Percentiles rank a stretch among this genome's conserved stretches.
Evolutionary conservation across 2,329 filamentous ascomycete genomes (phyloP).

Genomic region (Colletotrichum truncatum): DNA sequence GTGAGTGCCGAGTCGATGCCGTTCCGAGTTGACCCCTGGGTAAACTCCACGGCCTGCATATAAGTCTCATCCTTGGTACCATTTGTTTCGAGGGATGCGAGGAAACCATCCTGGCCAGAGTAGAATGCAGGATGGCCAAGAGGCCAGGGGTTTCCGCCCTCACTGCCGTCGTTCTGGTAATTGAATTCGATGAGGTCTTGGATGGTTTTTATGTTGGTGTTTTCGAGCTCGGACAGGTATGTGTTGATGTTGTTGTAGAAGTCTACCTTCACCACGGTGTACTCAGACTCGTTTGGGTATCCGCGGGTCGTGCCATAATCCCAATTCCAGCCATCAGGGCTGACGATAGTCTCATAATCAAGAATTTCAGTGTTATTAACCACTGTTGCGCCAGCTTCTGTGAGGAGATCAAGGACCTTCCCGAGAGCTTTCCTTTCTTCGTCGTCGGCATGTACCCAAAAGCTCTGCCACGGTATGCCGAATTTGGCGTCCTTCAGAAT

Average conservation of each 20-base stretch:
- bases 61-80: slow-evolving; percentile 73
- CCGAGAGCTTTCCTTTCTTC: slow-evolving; percentile 65
- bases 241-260: slow-evolving; percentile 70
- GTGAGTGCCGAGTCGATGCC: slow-evolving; percentile 76
- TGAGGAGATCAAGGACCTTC: slow-evolving; percentile 60
- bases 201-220: slow-evolving; percentile 67
- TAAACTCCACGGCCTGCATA: slow-evolving; percentile 72
- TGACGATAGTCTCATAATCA: slow-evolving; percentile 68
- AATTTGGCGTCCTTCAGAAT: slow-evolving; percentile 71
- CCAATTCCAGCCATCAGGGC: slow-evolving; percentile 78
- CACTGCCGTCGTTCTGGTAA: slow-evolving; percentile 68
- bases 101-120: slow-evolving; percentile 77
- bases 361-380: slow-evolving; percentile 77
- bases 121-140: slow-evolving; percentile 68
- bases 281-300: slow-evolving; percentile 77
- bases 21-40: slow-evolving; percentile 65
- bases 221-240: slow-evolving; percentile 70
- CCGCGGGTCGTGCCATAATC: slow-evolving; percentile 70
- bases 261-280: slow-evolving; percentile 76
- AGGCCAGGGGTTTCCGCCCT: slow-evolving; percentile 71
- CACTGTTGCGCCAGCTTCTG: slow-evolving; percentile 70
- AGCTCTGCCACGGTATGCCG: slow-evolving; percentile 76
- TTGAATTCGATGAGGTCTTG: slow-evolving; percentile 75
- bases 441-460: slow-evolving; percentile 70
- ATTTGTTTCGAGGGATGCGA: slow-evolving; percentile 68